These are phyloP conservation scores for Solanum microdontum DNA, from an alignment of 257 asterid genomes.

Conservation along the genomic window DNA sequence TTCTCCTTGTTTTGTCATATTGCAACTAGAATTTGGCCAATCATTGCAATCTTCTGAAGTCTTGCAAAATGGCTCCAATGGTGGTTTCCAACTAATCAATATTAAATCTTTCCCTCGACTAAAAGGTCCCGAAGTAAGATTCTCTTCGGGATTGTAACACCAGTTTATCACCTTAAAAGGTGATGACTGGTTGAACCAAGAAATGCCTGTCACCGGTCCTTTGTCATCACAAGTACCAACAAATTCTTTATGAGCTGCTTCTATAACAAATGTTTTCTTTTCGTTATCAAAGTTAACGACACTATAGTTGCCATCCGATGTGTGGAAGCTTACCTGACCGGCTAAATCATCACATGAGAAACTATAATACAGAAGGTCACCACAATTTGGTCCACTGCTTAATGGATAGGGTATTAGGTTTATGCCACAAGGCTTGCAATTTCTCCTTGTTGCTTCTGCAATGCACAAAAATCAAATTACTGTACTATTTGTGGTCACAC, in stretches of 20 bases:
- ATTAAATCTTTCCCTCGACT: not conserved
- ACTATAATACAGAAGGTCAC: constrained; percentile 11
- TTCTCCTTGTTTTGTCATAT: not conserved
- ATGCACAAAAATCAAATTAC: not conserved
- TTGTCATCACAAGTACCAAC: constrained; percentile 2
- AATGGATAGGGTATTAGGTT: constrained; percentile 11
- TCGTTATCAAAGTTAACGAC: not conserved
- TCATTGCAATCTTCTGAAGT: constrained; percentile 1
- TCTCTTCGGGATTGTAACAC: not conserved
- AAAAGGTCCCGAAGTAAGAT: not conserved
- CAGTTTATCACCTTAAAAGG: constrained; percentile 7
- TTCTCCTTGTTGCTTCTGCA: not conserved
- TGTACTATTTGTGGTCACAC: constrained; percentile 2
- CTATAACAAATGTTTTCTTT: not conserved
- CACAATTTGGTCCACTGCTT: constrained; percentile 11
- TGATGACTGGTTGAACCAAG: constrained; percentile 1
- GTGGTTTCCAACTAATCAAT: constrained; percentile 6
- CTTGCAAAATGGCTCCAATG: constrained; percentile 17
- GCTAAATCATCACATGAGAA: constrained; percentile 5
- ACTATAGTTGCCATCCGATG: not conserved
- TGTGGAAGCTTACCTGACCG: not conserved
- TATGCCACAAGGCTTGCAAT: constrained; percentile 10
- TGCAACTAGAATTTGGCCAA: constrained; percentile 21
- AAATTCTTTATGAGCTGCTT: not conserved
- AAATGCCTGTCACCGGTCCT: not conserved